Percentiles rank a stretch among this genome's conserved stretches.
Conservation (phyloP, 495 filamentous ascomycete genomes). For the Tuber microsphaerosporum region DNA sequence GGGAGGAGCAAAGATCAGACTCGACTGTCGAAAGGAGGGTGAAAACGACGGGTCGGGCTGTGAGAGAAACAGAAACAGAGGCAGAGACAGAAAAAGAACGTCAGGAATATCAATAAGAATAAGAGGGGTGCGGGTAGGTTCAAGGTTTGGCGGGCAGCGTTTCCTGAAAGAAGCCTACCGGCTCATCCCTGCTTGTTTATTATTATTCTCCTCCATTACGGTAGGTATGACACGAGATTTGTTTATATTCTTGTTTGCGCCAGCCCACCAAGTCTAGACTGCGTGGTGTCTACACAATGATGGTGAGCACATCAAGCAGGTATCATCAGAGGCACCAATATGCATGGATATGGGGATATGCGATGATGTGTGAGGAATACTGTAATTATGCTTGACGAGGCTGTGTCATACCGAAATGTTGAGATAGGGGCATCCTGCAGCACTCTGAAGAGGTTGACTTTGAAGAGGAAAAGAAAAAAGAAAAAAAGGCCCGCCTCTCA, state of each 20-base stretch:
- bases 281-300: not conserved
- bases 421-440: not conserved
- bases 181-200: not conserved
- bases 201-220: not conserved
- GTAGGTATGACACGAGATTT: not conserved
- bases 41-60: not conserved
- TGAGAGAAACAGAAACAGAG: not conserved
- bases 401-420: not conserved
- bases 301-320: conserved; percentile 2
- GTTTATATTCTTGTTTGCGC: not conserved
- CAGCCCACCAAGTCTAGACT: not conserved
- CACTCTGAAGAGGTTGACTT: not conserved
- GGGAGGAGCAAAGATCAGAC: not conserved
- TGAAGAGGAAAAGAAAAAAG: not conserved
- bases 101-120: not conserved
- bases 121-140: not conserved
- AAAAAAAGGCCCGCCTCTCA: not conserved
- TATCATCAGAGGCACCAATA: not conserved
- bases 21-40: no score
- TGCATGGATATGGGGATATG: not conserved
- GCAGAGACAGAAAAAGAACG: not conserved
- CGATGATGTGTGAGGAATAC: not conserved
- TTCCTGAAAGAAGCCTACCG: not conserved
- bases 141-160: not conserved
- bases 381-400: not conserved